Evolutionary conservation across 768 basidiomycete species (phyloP).

Genomic region (Suillus luteus): DNA sequence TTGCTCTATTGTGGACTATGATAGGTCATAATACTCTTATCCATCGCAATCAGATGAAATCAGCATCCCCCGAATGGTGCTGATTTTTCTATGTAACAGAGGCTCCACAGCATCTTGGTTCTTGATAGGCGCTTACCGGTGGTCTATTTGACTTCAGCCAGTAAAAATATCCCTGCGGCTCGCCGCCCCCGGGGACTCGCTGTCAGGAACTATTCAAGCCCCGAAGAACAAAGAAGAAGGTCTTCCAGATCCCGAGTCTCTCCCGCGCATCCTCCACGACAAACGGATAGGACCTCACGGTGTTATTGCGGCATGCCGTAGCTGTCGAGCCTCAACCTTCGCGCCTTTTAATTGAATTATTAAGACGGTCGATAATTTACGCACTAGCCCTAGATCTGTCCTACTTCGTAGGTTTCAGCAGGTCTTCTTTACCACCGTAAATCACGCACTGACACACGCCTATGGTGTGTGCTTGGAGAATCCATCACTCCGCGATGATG

Average conservation of each 20-base stretch:
- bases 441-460: constrained; percentile 10
- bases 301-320: constrained; percentile 11
- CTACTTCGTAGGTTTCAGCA: neutral
- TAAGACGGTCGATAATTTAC: constrained; percentile 4
- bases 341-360: constrained; percentile 7
- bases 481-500: constrained; percentile 11
- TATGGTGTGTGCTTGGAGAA: constrained; percentile 8
- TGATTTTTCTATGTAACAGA: constrained; percentile 8
- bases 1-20: constrained; percentile 22
- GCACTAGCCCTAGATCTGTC: constrained; percentile 9
- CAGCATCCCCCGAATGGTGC: constrained; percentile 10
- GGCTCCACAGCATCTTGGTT: neutral
- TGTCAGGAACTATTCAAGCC: neutral
- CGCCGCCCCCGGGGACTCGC: neutral
- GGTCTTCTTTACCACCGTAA: constrained; percentile 9
- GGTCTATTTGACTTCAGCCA: constrained; percentile 11
- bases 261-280: constrained; percentile 11
- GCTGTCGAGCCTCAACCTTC: constrained; percentile 8
- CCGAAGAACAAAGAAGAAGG: constrained; percentile 6
- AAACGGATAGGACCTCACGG: constrained; percentile 7
- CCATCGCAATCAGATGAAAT: constrained; percentile 27
- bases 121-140: neutral
- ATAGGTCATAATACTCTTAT: constrained; percentile 22
- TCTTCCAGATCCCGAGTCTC: constrained; percentile 7
- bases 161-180: constrained; percentile 12